Base-by-base conservation (phyloP, 2,329 filamentous ascomycete genomes). In the Talaromyces atroroseus region DNA sequence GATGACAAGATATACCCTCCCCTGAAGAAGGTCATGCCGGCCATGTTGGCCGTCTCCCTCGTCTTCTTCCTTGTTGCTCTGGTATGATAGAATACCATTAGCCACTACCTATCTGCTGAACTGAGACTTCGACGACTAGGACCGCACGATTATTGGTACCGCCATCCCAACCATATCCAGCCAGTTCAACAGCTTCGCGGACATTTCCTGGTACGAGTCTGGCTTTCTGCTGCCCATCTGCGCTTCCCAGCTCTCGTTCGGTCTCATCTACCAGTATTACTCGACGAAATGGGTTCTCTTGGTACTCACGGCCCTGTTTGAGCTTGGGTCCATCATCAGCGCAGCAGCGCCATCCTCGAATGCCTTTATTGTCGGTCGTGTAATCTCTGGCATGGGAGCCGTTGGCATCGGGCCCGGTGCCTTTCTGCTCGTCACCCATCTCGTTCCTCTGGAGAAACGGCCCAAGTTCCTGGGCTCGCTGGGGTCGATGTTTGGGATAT, bases 351-450 rank as follows among this genome's bases (percentile, higher is more conserved):
- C 61, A 5, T 61, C 52, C 32, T 62, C 59, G 11, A 63, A 51
- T 8, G 62, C 62, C 29, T 57, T 69, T 21, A 64, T 69, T 20
- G 50, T 68, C 21, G 66, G 67, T 18, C 61, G 67, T 26, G 66
- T 65, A 16, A 60, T 69, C 23, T 54, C 64, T 12, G 67, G 67
- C 1, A 55, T 68, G n/a, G 67, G 67, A 11, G 62, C 46, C 34
- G 63, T 65, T 7, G 67, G 67, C 12, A 54, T 68, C 12, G 53
- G 56, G 16, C 60, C 61, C 14, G 80, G 80, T 59, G 69, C 71
- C 4, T 78, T 75, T 68, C 77, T 75, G 12, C 65, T 69, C 45
- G 52, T 69, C 21, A 62, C 55, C 12, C 54, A 64, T 3, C 64
- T 26, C 63, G 71, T 49, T 67, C 70, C 63, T 26, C 71, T 65